phyloP scores from a whole-genome alignment of 192 early-diverging fungal genomes.

The Mortierella alpina region DNA sequence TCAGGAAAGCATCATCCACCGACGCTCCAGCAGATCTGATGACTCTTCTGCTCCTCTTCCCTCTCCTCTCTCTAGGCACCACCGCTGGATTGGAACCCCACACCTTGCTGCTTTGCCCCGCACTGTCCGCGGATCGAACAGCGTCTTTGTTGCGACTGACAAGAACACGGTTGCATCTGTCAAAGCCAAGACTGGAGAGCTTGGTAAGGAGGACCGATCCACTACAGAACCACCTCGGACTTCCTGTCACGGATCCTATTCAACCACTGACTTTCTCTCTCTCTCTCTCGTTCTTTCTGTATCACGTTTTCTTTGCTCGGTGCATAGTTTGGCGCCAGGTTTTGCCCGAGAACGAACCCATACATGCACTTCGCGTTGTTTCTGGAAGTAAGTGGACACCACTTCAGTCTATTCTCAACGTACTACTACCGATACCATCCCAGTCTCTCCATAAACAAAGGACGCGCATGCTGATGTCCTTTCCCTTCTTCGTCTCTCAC shows the following conservation, averaged over 20 bases:
- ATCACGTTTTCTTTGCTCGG: too few relatives aligned
- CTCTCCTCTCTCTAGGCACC: slow-evolving; percentile 55
- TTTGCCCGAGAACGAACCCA: slow-evolving; percentile 65
- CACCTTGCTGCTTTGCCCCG: slow-evolving; percentile 32
- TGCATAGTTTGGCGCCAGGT: slow-evolving; percentile 80
- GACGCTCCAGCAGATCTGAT: not conserved
- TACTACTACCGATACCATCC: not conserved
- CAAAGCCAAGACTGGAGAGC: slow-evolving; percentile 70
- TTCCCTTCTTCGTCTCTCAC: not conserved
- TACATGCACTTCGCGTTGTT: slow-evolving; percentile 61
- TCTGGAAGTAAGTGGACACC: slow-evolving; percentile 62
- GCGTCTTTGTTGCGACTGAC: slow-evolving; percentile 72
- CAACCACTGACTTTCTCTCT: not conserved
- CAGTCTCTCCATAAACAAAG: not conserved
- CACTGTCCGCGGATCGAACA: slow-evolving; percentile 45
- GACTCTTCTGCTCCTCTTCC: not conserved
- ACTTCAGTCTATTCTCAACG: not conserved
- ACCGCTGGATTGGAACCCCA: slow-evolving; percentile 64
- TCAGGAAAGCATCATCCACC: not conserved
- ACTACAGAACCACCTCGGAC: too few relatives aligned
- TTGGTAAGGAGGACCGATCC: slow-evolving; percentile 57
- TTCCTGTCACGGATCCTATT: not conserved
- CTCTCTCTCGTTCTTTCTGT: not conserved
- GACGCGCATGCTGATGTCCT: not conserved
- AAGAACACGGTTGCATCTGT: slow-evolving; percentile 82